phyloP scores from a whole-genome alignment of 2,329 filamentous ascomycete genomes.

The Aspergillus ibericus region DNA sequence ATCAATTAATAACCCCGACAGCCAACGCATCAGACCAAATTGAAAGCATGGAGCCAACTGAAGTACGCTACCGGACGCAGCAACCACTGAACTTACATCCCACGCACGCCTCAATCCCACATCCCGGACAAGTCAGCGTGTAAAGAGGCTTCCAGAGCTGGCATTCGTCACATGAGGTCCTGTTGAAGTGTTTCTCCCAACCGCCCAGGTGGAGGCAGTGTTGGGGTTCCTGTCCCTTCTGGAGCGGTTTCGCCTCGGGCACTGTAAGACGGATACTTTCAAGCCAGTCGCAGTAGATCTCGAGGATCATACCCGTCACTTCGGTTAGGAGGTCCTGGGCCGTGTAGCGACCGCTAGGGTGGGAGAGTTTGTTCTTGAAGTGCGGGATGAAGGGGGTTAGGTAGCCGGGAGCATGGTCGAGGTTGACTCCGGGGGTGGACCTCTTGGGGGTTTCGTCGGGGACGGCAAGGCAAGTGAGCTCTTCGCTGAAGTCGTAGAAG shows the following conservation, averaged over 20 bases:
- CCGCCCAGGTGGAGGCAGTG: slow-evolving; percentile 28
- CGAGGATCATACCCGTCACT: slow-evolving; percentile 29
- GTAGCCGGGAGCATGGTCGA: slow-evolving; percentile 1
- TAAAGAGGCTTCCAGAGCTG: slow-evolving; percentile 31
- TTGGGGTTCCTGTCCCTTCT: not conserved
- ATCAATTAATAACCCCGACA: no score
- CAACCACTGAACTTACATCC: slow-evolving; percentile 29
- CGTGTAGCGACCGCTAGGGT: slow-evolving; percentile 23
- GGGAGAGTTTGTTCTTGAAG: slow-evolving; percentile 27
- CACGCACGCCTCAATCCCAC: slow-evolving; percentile 30
- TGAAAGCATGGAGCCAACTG: no score
- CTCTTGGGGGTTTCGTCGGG: not conserved
- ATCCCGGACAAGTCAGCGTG: slow-evolving; percentile 29
- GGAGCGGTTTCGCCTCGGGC: slow-evolving; percentile 13
- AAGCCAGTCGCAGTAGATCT: slow-evolving; percentile 28
- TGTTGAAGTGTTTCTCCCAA: slow-evolving; percentile 28
- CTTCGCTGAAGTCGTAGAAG: not conserved
- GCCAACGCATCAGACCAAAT: no score
- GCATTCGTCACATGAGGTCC: slow-evolving; percentile 26
- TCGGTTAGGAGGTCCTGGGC: slow-evolving; percentile 26
- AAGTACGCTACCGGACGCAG: not conserved
- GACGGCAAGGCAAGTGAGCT: not conserved
- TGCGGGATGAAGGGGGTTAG: slow-evolving; percentile 24
- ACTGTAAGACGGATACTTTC: slow-evolving; percentile 22
- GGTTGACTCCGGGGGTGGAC: not conserved